Evolutionary conservation across 257 asterid species (phyloP), one percentile per base, ranked within the genome.

Genomic region (Solanum paucissectum): DNA sequence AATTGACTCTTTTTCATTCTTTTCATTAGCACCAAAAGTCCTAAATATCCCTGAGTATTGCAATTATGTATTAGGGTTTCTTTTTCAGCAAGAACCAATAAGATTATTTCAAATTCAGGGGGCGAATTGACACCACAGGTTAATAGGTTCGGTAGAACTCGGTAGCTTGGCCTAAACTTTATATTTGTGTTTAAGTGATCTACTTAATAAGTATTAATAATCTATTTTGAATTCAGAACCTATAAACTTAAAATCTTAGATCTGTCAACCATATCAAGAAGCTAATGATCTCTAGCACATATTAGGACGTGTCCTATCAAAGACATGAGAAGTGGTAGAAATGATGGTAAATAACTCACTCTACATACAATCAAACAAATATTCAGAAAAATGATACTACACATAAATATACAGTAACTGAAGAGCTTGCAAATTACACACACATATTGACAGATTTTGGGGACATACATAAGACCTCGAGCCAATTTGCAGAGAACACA

Each of bases 191-290:
- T 71, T 1, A 32, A 71, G 7, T 16, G 42, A 16, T 71, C n/a
- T 9, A 71, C 25, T 16, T 71, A 32, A 3, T 2, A 32, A 32
- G 11, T 29, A 66, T 25, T 64, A 25, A 66, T 25, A 66, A 69
- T 29, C 11, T 29, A 25, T 25, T 5, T 0, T 0, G 18, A n/a
- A 66, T 27, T 32, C 21, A 12, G 11, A 68, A 12, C 5, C 5
- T 13, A 71, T 71, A 71, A 71, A 71, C 77, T 71, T 71, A 16
- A 32, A 32, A 32, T 32, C 40, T 16, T 71, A 69, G 10, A 29
- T 29, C 3, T 1, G 23, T 69, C 23, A 6, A 16, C 16, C 46
- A 33, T 8, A 9, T 72, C 44, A 71, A 16, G 44, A 71, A 71
- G 77, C 5, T 16, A 18, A 74, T 21, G 82, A 36, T 36, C 27